Percentiles rank a stretch among this genome's conserved stretches.
These are phyloP conservation scores for Dianthus caryophyllus DNA, from an alignment of 148 eudicot genomes.

Conservation along the genomic window DNA sequence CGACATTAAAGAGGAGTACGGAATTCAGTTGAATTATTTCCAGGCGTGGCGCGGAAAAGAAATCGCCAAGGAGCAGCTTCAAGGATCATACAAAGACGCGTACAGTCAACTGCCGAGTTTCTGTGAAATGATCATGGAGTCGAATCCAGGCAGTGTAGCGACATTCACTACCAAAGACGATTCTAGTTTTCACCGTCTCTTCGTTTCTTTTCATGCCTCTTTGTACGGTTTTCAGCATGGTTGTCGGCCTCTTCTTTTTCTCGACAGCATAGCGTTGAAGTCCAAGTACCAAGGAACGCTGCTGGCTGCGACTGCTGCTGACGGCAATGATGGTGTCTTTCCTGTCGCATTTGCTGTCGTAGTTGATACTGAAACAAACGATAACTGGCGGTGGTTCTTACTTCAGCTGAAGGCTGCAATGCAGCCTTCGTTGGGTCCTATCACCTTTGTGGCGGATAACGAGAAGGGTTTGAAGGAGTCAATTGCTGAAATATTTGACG, in stretches of 20 bases:
- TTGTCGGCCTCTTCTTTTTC: conserved; percentile 85
- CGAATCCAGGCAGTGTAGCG: conserved; percentile 95
- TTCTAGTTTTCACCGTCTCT: conserved; percentile 84
- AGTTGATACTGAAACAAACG: conserved; percentile 73
- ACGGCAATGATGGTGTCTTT: conserved; percentile 84
- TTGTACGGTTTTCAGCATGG: conserved; percentile 79
- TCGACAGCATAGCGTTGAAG: conserved; percentile 70
- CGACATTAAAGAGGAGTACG: conserved; percentile 85
- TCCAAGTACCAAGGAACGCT: conserved; percentile 94
- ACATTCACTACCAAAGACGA: conserved; percentile 89
- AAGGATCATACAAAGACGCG: conserved; percentile 96
- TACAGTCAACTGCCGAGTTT: conserved; percentile 70
- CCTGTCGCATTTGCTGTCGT: conserved; percentile 96
- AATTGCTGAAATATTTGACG: conserved; percentile 60
- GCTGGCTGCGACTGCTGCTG: conserved; percentile 82
- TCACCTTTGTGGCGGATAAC: conserved; percentile 76
- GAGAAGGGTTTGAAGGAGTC: conserved; percentile 76
- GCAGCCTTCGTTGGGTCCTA: conserved; percentile 37
- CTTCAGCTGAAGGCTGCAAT: conserved; percentile 69
- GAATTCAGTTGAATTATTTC: conserved; percentile 79
- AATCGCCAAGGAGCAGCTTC: conserved; percentile 94
- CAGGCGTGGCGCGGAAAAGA: conserved; percentile 99
- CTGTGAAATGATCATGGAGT: conserved; percentile 85
- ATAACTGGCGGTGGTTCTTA: conserved; percentile 90
- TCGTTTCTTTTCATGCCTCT: conserved; percentile 84